Evolutionary conservation across 306 rosid genomes (phyloP).

Genomic region (Spatholobus suberectus): DNA sequence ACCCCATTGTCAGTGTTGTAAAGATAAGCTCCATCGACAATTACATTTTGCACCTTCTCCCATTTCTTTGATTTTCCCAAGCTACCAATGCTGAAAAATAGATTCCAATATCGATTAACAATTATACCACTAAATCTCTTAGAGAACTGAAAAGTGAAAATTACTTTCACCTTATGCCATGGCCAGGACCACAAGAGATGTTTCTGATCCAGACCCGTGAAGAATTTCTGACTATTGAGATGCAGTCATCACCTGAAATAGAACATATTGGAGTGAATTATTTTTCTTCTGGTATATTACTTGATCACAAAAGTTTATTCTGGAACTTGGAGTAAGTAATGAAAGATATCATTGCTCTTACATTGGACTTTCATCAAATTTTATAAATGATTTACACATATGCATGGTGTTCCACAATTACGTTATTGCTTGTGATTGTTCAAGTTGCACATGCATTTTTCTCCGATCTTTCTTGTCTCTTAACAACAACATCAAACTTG

Average conservation of each 20-base stretch:
- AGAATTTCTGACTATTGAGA: constrained; percentile 86
- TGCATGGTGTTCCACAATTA: neutral
- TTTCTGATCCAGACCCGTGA: constrained; percentile 66
- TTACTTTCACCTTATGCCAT: constrained; percentile 83
- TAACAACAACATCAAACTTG: neutral
- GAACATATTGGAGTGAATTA: constrained; percentile 13
- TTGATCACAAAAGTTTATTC: neutral
- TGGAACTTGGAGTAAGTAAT: neutral
- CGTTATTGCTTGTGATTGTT: neutral
- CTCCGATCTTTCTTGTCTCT: neutral
- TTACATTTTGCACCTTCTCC: constrained; percentile 68
- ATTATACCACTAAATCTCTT: neutral
- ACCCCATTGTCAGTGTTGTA: constrained; percentile 76
- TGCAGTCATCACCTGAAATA: constrained; percentile 87
- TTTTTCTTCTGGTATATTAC: neutral
- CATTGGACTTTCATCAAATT: neutral
- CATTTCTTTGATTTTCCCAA: constrained; percentile 75
- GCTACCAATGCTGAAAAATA: constrained; percentile 88
- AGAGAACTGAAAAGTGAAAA: constrained; percentile 15
- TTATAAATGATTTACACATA: neutral
- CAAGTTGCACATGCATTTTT: constrained; percentile 5
- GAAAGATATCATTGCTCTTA: neutral
- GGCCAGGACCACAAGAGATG: constrained; percentile 91
- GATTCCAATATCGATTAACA: constrained; percentile 31
- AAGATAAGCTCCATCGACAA: constrained; percentile 69